phyloP scores from a whole-genome alignment of 305 asterid species.

The Fraxinus sp. region DNA sequence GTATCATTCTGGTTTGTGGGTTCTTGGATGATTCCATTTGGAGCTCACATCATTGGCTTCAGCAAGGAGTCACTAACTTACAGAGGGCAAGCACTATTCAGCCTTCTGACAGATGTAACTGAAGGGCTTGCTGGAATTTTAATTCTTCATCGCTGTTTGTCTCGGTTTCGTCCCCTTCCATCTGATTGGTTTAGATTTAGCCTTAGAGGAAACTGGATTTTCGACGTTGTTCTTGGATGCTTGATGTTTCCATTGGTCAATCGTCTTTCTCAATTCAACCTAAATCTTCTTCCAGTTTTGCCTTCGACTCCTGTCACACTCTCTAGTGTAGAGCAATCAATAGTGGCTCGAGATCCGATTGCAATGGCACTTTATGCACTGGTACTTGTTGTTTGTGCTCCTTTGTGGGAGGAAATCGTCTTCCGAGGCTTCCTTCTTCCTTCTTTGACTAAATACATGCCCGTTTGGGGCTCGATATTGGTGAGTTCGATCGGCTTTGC shows the following conservation, averaged over 20 bases:
- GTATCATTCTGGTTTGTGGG: conserved; percentile 92
- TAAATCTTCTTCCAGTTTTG: conserved; percentile 60
- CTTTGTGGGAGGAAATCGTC: conserved; percentile 90
- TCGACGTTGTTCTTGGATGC: conserved; percentile 75
- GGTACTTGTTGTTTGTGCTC: conserved; percentile 84
- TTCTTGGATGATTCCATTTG: conserved; percentile 90
- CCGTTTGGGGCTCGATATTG: conserved; percentile 80
- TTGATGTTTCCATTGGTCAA: conserved; percentile 86
- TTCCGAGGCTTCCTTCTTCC: conserved; percentile 93
- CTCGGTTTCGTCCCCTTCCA: conserved; percentile 76
- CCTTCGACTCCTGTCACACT: conserved; percentile 82
- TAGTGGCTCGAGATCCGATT: conserved; percentile 78
- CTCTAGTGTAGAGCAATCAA: conserved; percentile 81
- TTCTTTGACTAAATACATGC: conserved; percentile 89
- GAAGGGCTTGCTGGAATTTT: conserved; percentile 89
- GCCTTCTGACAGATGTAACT: conserved; percentile 82
- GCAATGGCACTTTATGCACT: conserved; percentile 79
- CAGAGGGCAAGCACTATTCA: conserved; percentile 87
- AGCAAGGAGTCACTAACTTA: conserved; percentile 76
- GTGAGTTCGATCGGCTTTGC: conserved; percentile 88
- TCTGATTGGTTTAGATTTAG: conserved; percentile 86
- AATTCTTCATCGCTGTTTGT: conserved; percentile 68
- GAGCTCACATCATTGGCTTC: conserved; percentile 76
- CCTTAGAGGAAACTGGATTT: conserved; percentile 67
- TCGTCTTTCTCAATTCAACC: conserved; percentile 77